phyloP scores from a whole-genome alignment of 176 grass and related monocot genomes.

The Lolium perenne region DNA sequence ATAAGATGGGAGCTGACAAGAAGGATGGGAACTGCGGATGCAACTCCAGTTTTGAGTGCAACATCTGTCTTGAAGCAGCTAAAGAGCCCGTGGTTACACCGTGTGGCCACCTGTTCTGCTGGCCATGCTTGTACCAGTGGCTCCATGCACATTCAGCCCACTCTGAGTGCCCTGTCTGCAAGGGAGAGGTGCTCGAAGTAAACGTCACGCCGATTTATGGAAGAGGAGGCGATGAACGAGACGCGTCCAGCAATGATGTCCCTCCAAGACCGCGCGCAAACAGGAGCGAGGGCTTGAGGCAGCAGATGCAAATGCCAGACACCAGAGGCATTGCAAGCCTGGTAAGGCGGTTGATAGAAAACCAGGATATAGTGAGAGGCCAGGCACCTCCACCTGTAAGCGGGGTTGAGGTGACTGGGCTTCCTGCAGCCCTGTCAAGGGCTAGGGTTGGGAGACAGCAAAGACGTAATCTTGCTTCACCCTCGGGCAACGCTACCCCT shows the following conservation, averaged over 20 bases:
- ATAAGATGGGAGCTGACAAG: constrained; percentile 33
- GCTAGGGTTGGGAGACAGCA: constrained; percentile 44
- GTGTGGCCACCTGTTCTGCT: constrained; percentile 94
- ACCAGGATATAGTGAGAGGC: constrained; percentile 44
- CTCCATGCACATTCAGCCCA: constrained; percentile 51
- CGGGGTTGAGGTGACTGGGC: constrained; percentile 11
- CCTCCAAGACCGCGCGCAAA: constrained; percentile 68
- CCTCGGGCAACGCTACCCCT: constrained; percentile 28
- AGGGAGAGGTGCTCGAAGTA: constrained; percentile 61
- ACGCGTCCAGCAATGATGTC: constrained; percentile 34
- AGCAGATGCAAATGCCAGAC: constrained; percentile 51
- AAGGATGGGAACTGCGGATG: constrained; percentile 51
- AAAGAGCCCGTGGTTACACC: constrained; percentile 80
- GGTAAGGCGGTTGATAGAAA: constrained; percentile 49
- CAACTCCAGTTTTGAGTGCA: constrained; percentile 74
- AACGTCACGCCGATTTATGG: constrained; percentile 87
- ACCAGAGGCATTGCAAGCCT: constrained; percentile 37
- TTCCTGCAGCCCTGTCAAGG: constrained; percentile 41
- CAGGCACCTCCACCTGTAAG: constrained; percentile 30
- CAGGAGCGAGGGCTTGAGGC: constrained; percentile 62
- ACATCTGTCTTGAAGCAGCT: constrained; percentile 79
- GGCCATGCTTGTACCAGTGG: constrained; percentile 88
- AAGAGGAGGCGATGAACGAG: constrained; percentile 51
- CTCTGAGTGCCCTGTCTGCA: constrained; percentile 88
- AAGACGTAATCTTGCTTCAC: constrained; percentile 31